Evolutionary conservation across 169 alveolate genomes (phyloP).

Genomic region (Theileria luwenshuni): DNA sequence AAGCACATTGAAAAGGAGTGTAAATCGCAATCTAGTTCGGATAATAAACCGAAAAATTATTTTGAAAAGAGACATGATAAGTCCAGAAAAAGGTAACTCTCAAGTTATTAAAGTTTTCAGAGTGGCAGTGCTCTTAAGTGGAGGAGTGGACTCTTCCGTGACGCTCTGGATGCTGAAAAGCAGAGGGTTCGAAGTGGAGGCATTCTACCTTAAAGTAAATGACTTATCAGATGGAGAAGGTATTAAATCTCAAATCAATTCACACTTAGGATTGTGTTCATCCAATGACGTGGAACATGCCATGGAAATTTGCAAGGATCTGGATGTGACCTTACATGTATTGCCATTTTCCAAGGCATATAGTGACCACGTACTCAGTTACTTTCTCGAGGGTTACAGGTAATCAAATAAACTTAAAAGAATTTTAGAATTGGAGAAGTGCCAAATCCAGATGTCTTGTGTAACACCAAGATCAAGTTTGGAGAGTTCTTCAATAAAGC

Average conservation of each 20-base stretch:
- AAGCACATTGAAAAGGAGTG: conserved; percentile 47
- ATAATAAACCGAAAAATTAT: conserved; percentile 11
- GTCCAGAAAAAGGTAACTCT: conserved; percentile 8
- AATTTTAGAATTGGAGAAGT: conserved; percentile 67
- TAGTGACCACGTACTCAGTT: conserved; percentile 54
- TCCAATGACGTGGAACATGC: conserved; percentile 63
- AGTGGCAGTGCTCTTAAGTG: conserved; percentile 72
- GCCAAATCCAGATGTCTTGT: conserved; percentile 78
- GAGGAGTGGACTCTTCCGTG: conserved; percentile 80
- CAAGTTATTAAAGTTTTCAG: not conserved
- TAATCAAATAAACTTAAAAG: not conserved
- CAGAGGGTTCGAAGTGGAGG: conserved; percentile 70
- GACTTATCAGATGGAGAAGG: conserved; percentile 34
- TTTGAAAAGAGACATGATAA: not conserved
- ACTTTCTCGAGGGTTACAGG: conserved; percentile 53
- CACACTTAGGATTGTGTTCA: conserved; percentile 59
- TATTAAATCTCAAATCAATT: not conserved
- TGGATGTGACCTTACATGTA: conserved; percentile 65
- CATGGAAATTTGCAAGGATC: conserved; percentile 33
- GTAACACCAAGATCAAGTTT: conserved; percentile 73
- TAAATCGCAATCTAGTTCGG: conserved; percentile 2
- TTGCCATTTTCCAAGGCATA: conserved; percentile 72
- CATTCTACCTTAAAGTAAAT: conserved; percentile 70
- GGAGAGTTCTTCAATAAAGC: conserved; percentile 70
- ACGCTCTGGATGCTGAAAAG: conserved; percentile 68